These are phyloP conservation scores for Ophiostoma pallidulum DNA, from an alignment of 2,329 filamentous ascomycete species.

Conservation along the genomic window DNA sequence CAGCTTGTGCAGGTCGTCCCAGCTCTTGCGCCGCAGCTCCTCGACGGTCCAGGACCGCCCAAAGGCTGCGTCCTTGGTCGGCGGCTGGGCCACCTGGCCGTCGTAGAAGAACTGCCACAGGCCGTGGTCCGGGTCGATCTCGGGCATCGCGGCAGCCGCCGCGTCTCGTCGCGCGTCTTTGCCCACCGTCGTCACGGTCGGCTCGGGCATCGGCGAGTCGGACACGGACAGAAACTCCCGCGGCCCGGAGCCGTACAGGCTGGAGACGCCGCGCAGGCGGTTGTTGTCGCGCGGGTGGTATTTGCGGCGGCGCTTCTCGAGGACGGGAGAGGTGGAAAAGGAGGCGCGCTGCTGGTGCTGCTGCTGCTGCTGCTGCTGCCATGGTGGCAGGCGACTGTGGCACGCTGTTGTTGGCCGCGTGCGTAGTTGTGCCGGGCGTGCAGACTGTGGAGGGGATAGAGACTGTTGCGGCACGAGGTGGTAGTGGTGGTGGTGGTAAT, in stretches of 20 bases:
- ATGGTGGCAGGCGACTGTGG: too few relatives aligned
- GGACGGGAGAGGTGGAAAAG: conserved; percentile 48
- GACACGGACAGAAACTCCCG: conserved; percentile 66
- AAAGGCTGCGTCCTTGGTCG: conserved; percentile 60
- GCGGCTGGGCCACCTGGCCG: conserved; percentile 57
- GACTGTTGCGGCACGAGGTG: too few relatives aligned
- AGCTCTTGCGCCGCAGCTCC: conserved; percentile 81
- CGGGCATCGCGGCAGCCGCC: conserved; percentile 45
- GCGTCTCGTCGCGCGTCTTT: neutral
- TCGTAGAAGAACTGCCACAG: conserved; percentile 86
- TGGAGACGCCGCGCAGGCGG: conserved; percentile 70
- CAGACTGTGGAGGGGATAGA: too few relatives aligned
- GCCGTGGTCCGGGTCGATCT: conserved; percentile 66
- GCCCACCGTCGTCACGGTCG: conserved; percentile 33
- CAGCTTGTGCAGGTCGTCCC: conserved; percentile 82
- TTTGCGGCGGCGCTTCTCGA: conserved; percentile 32
- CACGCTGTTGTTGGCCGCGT: neutral
- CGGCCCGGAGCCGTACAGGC: conserved; percentile 66
- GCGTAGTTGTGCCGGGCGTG: neutral
- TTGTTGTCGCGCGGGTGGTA: conserved; percentile 63
- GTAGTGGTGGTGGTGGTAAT: neutral
- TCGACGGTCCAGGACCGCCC: conserved; percentile 76
- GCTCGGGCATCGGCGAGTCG: conserved; percentile 62
- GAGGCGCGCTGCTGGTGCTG: conserved; percentile 16
- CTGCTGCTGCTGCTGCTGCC: neutral